Percentiles rank a stretch among this genome's conserved stretches.
These are phyloP conservation scores for Immersiporthe knoxdaviesiana DNA, from an alignment of 2,329 filamentous ascomycete species.

Conservation along the genomic window DNA sequence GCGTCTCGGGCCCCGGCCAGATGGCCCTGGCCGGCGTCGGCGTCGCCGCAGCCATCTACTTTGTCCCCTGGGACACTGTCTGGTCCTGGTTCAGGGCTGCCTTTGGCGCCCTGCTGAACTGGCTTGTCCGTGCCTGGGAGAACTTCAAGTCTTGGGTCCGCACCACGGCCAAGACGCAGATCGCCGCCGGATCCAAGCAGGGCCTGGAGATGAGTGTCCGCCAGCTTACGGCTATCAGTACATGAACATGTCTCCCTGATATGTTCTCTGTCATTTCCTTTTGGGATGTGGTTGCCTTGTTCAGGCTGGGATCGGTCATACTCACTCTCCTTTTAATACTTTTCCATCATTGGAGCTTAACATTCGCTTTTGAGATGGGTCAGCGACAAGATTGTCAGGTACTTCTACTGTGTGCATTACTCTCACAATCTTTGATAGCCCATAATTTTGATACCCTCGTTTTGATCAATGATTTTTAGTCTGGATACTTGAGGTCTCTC, in stretches of 20 bases:
- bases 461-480: not conserved
- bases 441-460: not conserved
- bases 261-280: not conserved
- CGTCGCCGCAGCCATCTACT: constrained; percentile 25
- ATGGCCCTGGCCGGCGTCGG: constrained; percentile 24
- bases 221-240: constrained; percentile 2
- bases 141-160: constrained; percentile 27
- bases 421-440: not conserved
- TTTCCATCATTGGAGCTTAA: not conserved
- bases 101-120: constrained; percentile 21
- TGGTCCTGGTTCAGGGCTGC: constrained; percentile 28
- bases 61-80: constrained; percentile 28
- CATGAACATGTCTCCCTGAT: not conserved
- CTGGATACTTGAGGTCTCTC: not conserved
- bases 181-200: constrained; percentile 5
- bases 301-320: not conserved
- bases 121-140: constrained; percentile 27
- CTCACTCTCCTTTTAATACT: not conserved
- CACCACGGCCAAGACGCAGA: constrained; percentile 5
- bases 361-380: not conserved
- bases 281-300: not conserved
- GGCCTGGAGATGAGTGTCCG: constrained; percentile 15
- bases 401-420: not conserved
- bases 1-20: constrained; percentile 25
- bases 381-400: not conserved